phyloP scores from a whole-genome alignment of 179 eudicot genomes.

The Gypsophila paniculata region DNA sequence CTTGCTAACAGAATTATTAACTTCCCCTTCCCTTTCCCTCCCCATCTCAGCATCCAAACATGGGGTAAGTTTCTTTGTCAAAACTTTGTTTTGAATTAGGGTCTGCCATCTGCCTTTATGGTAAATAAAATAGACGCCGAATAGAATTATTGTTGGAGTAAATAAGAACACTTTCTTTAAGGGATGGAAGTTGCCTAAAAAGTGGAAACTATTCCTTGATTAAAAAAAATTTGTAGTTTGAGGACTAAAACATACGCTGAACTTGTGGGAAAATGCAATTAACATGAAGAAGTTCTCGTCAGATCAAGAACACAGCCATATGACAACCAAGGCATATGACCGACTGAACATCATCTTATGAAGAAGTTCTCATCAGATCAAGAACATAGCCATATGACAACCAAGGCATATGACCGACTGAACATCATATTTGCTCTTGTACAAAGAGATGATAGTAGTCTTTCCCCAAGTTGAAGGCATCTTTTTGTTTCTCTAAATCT shows the following conservation, averaged over 20 bases:
- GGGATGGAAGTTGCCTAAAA: neutral
- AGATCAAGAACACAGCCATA: neutral
- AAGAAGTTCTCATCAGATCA: neutral
- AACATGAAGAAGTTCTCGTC: neutral
- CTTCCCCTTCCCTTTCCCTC: too few relatives aligned
- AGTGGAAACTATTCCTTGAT: slow-evolving; percentile 7
- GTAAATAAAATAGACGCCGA: neutral
- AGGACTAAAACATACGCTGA: slow-evolving; percentile 1
- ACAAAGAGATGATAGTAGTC: too few relatives aligned
- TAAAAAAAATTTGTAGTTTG: neutral
- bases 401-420: neutral
- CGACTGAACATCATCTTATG: neutral
- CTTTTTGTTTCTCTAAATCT: too few relatives aligned
- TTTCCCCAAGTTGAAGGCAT: too few relatives aligned
- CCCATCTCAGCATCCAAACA: too few relatives aligned
- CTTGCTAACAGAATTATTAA: too few relatives aligned
- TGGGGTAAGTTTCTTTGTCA: neutral
- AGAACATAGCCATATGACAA: slow-evolving; percentile 1
- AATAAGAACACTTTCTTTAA: neutral
- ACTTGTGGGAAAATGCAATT: neutral
- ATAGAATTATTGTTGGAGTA: neutral
- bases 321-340: too few relatives aligned
- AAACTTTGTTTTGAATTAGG: slow-evolving; percentile 5
- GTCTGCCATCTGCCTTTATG: neutral
- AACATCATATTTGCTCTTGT: neutral